Evolutionary conservation across 768 basidiomycete species (phyloP).

Genomic region (Lactifluus volemus): DNA sequence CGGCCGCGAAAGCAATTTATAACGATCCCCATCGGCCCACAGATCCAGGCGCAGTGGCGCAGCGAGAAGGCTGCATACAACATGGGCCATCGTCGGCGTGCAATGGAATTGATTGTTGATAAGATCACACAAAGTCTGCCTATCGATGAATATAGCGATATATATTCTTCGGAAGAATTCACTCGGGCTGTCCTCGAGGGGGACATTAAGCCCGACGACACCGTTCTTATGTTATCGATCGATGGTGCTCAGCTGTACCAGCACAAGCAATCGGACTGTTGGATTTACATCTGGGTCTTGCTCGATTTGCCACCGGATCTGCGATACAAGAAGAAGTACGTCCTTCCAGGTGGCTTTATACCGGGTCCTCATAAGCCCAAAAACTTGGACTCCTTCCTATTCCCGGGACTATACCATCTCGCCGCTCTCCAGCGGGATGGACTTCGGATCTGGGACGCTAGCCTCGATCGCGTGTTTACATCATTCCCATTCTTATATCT

Average conservation of each 20-base stretch:
- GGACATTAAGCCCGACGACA: too few relatives aligned
- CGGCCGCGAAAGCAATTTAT: background rate
- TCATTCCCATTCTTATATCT: too few relatives aligned
- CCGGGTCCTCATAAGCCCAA: constrained; percentile 31
- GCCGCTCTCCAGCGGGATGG: constrained; percentile 24
- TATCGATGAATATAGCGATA: background rate
- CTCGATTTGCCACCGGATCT: constrained; percentile 25
- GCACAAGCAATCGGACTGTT: background rate
- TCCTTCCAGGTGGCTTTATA: constrained; percentile 25
- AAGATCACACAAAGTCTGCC: background rate
- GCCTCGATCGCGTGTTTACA: too few relatives aligned
- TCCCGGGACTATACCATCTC: constrained; percentile 29
- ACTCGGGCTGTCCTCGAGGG: constrained; percentile 26
- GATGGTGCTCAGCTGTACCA: too few relatives aligned
- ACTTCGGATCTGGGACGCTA: constrained; percentile 23
- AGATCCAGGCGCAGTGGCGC: background rate
- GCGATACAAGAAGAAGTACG: constrained; percentile 14
- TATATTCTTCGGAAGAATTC: background rate
- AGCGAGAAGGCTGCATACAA: too few relatives aligned
- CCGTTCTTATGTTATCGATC: too few relatives aligned
- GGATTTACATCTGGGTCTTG: constrained; percentile 33
- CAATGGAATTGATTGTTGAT: too few relatives aligned
- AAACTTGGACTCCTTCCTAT: constrained; percentile 26
- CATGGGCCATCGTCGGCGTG: too few relatives aligned
- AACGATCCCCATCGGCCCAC: background rate